Evolutionary conservation across 2,329 filamentous ascomycete genomes (phyloP), one percentile per base, ranked within the genome.

Genomic region (Verticillium dahliae): DNA sequence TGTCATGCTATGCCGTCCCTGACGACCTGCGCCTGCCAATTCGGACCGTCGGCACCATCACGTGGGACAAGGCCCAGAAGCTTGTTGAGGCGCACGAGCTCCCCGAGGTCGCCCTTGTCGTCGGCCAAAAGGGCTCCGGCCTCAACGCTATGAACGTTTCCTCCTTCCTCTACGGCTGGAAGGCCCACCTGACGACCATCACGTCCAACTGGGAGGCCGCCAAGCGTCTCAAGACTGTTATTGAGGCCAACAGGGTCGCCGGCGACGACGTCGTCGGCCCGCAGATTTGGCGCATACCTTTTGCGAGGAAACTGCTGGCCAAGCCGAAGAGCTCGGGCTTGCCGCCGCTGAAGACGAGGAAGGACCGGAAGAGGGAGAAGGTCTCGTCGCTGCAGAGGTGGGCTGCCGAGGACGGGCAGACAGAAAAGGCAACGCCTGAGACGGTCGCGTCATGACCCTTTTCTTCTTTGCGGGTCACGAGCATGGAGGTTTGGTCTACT

Each of bases 151-250:
- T 74, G 54, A 76, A 76, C 65, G 67, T 75, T 18, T 74, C 73
- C 38, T 74, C 76, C 31, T 76, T 75, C 63, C 69, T 77, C 68
- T 72, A 77, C 33, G 76, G 75, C 4, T 78, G 76, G 76, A 70
- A 68, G 15, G 67, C 65, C 13, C 69, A 69, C 9, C 52, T 72
- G 2, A 69, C 69, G 22, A 78, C 75, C 1, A 56, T 78, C 1
- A 78, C 76, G 6, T 76, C 75, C 5, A 78, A 78, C 60, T 76
- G 75, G 65, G 76, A 78, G 66, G 70, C 64, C 13, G 64, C 63
- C 18, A 65, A 65, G 60, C 31, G 63, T 54, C 38, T 65, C n/a
- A 39, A 45, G 63, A 63, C 57, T 4, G 63, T 62, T 14, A 56
- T 65, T 1, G 64, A 65, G 60, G 52, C 57, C 56, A 63, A 57